Base-by-base conservation (phyloP, 495 filamentous ascomycete species). In the Xylaria scruposa region DNA sequence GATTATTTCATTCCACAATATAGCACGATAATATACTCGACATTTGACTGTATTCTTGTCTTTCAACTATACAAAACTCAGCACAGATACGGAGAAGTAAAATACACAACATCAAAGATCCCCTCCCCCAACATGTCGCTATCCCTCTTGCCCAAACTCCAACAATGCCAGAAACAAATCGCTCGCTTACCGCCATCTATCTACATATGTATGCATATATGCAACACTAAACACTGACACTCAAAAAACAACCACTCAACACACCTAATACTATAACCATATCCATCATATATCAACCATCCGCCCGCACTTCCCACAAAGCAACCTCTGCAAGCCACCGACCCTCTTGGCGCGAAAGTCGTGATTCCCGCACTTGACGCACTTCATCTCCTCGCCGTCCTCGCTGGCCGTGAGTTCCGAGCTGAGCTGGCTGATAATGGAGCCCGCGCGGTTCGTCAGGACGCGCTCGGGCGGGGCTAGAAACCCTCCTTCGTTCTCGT, bases 301-400 rank as follows among this genome's bases (percentile, higher is more conserved):
- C 1, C 77, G 69, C 2, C 77, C 77, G 46, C 77, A 78, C 29
- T 74, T 78, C 53, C 77, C 73, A 38, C 77, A 78, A 4, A 75
- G 26, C 29, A 82, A 66, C 58, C 76, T 76, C 67, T 81, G 77
- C 73, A 62, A 71, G 3, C 78, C 77, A 0, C 73, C 70, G 13
- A 79, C 70, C 58, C 77, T 79, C 74, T 77, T 79, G 2, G 71
- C 77, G 61, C 79, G 78, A 38, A 83, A 84, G 51, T 81, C 78
- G 10, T 67, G 72, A 19, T 75, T 79, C 3, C 81, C 80, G 44
- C 81, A 83, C 40, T 76, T 74, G 2, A 67, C 70, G 44, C 80
- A 83, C 33, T 70, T 74, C 73, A 79, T 76, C 56, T 81, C 79
- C 56, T 80, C 79, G 36, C 73, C 77, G 4, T 80, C 78, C 0